Base-by-base conservation (phyloP, 495 filamentous ascomycete species). In the Hypoxylon cercidicola region DNA sequence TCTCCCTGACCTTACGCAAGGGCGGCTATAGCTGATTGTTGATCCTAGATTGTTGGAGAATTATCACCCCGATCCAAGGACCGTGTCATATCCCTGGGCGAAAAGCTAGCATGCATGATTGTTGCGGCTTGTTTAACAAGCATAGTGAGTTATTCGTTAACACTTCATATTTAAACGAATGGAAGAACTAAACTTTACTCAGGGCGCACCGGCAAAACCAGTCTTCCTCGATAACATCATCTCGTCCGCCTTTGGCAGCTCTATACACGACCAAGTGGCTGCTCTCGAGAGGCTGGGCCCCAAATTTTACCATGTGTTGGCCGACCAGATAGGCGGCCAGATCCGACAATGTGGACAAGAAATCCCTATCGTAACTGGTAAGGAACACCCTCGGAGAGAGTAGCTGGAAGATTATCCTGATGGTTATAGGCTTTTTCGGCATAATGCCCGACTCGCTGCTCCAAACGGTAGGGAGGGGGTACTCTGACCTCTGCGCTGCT, bases 401-500 rank as follows among this genome's bases (percentile, higher is more conserved):
- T 20, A 41, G 13, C 15, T 32, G 1, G 30, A 5, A 60, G 64
- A 65, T 32, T 69, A 15, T 77, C 1, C 72, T 77, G n/a, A 77
- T 74, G 54, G 74, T 72, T 6, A 70, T 71, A 56, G 80, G 81
- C 16, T 84, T 77, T 71, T 84, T 84, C 64, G 81, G 81, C 45
- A 76, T 70, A 58, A 78, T 84, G 44, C 81, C 80, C 3, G 79
- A 77, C 32, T 81, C 80, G 12, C 71, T 84, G 7, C 74, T 84
- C 35, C 66, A 73, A 25, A 72, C 76, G 45, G 76, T 84, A 15
- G 81, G 81, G 15, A 76, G 81, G 13, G 81, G 82, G 8, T 85
- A 85, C 52, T 84, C 82, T 7, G 82, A 85, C 52, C 77, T 85
- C 34, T 84, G 81, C 54, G 81, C 82, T 6, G 82, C 81, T 2